phyloP scores from a whole-genome alignment of 257 asterid species.

The Datura wrightii region DNA sequence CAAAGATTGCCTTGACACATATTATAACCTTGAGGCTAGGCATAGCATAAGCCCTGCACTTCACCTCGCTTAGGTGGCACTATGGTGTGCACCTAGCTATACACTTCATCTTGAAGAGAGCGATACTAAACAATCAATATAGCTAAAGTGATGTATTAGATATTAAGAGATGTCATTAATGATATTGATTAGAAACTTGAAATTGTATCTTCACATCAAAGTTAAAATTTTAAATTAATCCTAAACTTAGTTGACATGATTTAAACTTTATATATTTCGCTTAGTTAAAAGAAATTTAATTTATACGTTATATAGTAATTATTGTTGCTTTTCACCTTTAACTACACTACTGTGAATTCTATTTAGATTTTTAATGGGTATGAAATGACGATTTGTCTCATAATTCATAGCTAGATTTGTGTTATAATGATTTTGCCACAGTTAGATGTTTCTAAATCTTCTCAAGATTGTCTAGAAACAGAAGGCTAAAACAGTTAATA shows the following conservation, averaged over 20 bases:
- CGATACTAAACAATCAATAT: neutral
- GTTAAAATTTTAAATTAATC: neutral
- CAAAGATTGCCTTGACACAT: conserved; percentile 1
- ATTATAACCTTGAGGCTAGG: neutral
- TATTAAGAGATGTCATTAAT: neutral
- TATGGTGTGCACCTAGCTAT: neutral
- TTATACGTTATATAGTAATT: neutral
- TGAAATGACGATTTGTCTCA: neutral
- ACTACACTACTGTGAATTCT: neutral
- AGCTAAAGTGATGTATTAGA: neutral
- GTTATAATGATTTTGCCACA: neutral
- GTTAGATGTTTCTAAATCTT: conserved; percentile 5
- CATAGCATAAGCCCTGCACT: neutral
- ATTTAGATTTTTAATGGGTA: neutral
- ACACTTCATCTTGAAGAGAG: neutral
- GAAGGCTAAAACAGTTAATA: neutral
- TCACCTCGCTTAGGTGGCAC: neutral
- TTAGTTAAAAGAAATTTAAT: neutral
- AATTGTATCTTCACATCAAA: neutral
- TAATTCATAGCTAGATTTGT: neutral
- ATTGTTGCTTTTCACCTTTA: neutral
- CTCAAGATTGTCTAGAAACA: conserved; percentile 9
- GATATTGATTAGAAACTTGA: neutral
- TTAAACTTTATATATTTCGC: neutral
- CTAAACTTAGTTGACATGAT: neutral